Base-by-base conservation (phyloP, 345 rosid genomes). In the Murraya paniculata region DNA sequence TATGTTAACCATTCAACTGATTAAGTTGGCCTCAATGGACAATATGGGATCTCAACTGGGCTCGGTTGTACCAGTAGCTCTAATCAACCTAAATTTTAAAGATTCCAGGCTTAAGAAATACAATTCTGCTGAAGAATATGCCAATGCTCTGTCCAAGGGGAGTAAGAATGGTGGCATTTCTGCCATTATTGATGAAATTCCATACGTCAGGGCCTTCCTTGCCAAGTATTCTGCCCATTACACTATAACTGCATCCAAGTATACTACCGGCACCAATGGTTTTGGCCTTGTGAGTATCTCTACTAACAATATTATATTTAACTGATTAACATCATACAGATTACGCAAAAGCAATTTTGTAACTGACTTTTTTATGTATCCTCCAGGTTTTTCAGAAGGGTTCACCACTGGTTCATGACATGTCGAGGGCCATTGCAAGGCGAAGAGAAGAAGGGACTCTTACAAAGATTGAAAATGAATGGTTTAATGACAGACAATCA, bases 171-270 rank as follows among this genome's bases (percentile, higher is more conserved):
- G 86, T 10, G 79, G 85, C 18, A 64, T 86, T 2, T 74, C 80
- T 41, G 91, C 85, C 18, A 81, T 59, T 18, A 68, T 85, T 7
- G 89, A 85, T 33, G 87, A 86, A 78, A 75, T 85, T 2, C 77
- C 86, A 0, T 83, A 82, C 77, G 67, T 84, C 31, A 82, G 48
- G 11, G 74, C 30, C 16, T 38, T 73, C 53, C 24, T 59, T 24
- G 67, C 66, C 7, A 58, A 16, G 2, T 58, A 36, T 38, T 8
- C n/a, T 36, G 7, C 67, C 31, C 33, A 58, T 14, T 73, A 59
- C 53, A 24, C 66, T 25, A 11, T 38, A 35, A 31, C 16, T 35
- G 6, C 0, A 35, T 25, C 55, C n/a, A 24, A 13, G 21, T 7
- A 6, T 6, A 1, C 66, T 24, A 0, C 9, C 35, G 16, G 10